These are phyloP conservation scores for Xanthoconium separans DNA, from an alignment of 1,284 basidiomycete genomes.

Conservation along the genomic window DNA sequence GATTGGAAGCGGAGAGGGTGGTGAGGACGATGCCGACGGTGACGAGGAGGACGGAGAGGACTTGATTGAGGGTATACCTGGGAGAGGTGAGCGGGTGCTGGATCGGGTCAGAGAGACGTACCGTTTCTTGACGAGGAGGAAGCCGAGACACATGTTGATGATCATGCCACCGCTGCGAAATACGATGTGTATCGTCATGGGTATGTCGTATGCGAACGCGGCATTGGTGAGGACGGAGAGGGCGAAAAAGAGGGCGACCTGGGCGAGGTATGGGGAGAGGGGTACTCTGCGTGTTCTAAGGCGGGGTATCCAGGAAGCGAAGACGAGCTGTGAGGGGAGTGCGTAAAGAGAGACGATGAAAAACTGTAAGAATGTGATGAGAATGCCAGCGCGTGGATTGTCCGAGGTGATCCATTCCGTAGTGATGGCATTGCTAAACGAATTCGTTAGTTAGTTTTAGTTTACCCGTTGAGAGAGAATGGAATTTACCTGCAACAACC, in stretches of 20 bases:
- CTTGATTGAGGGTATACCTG: conserved; percentile 70
- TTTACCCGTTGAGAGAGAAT: neutral
- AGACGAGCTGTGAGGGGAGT: conserved; percentile 54
- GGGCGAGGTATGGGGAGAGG: conserved; percentile 71
- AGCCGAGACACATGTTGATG: conserved; percentile 78
- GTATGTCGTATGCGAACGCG: conserved; percentile 84
- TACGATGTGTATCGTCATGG: conserved; percentile 93
- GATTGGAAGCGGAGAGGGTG: conserved; percentile 69
- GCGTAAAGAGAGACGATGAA: conserved; percentile 70
- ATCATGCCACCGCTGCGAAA: conserved; percentile 90
- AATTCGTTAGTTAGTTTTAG: no score
- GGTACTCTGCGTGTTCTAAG: conserved; percentile 71
- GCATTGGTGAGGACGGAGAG: conserved; percentile 89
- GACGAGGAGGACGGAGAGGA: conserved; percentile 75
- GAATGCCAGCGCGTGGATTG: conserved; percentile 66
- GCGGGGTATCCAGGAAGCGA: conserved; percentile 35
- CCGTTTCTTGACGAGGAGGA: conserved; percentile 52
- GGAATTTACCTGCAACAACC: conserved; percentile 73
- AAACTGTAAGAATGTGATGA: conserved; percentile 88
- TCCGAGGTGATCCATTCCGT: conserved; percentile 64
- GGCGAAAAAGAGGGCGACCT: conserved; percentile 81
- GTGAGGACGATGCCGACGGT: conserved; percentile 82
- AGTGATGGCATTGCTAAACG: conserved; percentile 62
- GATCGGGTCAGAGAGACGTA: neutral
- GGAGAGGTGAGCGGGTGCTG: neutral